Conservation (phyloP, 176 grass and related monocot species). For the Musa troglodytarum region DNA sequence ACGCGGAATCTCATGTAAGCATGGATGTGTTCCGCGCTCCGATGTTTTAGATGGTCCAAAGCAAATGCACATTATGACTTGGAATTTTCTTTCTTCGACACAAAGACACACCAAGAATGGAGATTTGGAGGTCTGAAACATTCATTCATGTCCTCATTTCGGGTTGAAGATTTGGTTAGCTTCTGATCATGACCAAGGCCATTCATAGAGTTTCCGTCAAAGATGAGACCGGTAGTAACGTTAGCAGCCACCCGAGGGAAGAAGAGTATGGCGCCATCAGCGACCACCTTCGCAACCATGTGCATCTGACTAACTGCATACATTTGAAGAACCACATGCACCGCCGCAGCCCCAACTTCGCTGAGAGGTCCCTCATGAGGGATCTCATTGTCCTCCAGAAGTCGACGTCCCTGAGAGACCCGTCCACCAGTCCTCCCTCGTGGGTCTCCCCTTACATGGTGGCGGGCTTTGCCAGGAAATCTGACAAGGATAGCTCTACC, state of each 20-base stretch:
- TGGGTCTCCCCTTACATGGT: slow-evolving; percentile 18
- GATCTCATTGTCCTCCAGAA: slow-evolving; percentile 77
- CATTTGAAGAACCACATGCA: slow-evolving; percentile 70
- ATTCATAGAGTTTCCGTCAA: background rate
- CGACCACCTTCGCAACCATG: slow-evolving; percentile 51
- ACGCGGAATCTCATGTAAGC: background rate
- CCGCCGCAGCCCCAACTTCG: slow-evolving; percentile 31
- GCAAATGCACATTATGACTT: background rate
- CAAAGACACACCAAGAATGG: background rate
- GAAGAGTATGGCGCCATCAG: slow-evolving; percentile 19
- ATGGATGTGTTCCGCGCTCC: background rate
- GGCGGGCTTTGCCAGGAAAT: background rate
- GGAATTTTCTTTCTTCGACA: too few species aligned
- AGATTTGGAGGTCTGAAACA: background rate
- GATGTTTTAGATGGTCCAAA: background rate
- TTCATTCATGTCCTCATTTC: background rate
- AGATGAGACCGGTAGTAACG: background rate
- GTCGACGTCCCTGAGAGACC: slow-evolving; percentile 66
- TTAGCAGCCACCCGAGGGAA: slow-evolving; percentile 1
- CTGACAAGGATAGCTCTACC: slow-evolving; percentile 14
- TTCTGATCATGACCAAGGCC: slow-evolving; percentile 13
- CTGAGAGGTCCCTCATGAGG: slow-evolving; percentile 54
- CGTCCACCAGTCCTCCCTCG: slow-evolving; percentile 59
- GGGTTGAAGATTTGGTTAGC: background rate
- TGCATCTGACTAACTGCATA: slow-evolving; percentile 76